Evolutionary conservation across 495 filamentous ascomycete genomes (phyloP).

Genomic region (Rhizodiscina lignyota): DNA sequence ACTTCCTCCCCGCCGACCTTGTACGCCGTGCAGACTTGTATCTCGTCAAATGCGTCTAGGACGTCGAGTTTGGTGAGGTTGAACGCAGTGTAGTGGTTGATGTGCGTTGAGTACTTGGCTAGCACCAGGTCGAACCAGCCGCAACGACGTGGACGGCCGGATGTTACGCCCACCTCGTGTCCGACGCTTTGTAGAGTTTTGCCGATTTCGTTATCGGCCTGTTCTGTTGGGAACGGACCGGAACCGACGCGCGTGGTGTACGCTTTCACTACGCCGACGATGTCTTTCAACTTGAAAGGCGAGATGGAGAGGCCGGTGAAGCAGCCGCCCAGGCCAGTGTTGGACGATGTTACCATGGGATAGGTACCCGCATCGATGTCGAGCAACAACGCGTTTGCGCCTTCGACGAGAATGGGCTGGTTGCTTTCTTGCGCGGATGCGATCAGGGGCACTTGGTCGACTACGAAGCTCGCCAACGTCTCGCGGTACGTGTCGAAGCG

Average conservation of each 20-base stretch:
- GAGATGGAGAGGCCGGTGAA: conserved; percentile 52
- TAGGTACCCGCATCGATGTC: conserved; percentile 41
- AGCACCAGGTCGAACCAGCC: conserved; percentile 87
- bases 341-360: conserved; percentile 63
- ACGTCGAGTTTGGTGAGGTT: conserved; percentile 87
- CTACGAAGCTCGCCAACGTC: conserved; percentile 46
- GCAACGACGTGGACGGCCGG: conserved; percentile 67
- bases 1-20: conserved; percentile 34
- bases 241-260: conserved; percentile 50
- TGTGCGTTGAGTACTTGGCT: conserved; percentile 42
- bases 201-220: conserved; percentile 45
- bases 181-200: conserved; percentile 48
- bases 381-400: conserved; percentile 75
- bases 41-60: conserved; percentile 63
- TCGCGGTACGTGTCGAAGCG: conserved; percentile 51
- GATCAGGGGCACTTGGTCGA: conserved; percentile 51
- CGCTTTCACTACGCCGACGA: conserved; percentile 82
- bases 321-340: conserved; percentile 46
- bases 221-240: conserved; percentile 77
- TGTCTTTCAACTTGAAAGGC: conserved; percentile 35
- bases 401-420: conserved; percentile 61
- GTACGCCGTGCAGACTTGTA: conserved; percentile 68
- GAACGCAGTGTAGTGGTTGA: conserved; percentile 31
- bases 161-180: conserved; percentile 63
- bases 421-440: conserved; percentile 37